Evolutionary conservation across 192 early-diverging fungal genomes (phyloP), one percentile per base, ranked within the genome.

Genomic region (Dispira simplex): DNA sequence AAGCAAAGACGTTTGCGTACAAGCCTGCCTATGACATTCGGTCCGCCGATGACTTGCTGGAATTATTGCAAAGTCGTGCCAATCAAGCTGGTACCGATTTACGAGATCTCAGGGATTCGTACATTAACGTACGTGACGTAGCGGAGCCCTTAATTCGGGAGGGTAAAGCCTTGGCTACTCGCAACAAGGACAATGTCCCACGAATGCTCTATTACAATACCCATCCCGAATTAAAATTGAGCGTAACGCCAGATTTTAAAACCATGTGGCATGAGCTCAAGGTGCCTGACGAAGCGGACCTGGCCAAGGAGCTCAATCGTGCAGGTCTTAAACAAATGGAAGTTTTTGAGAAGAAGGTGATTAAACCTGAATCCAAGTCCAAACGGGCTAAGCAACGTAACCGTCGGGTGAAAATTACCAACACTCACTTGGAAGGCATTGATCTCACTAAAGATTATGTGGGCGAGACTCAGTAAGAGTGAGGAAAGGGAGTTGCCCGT

Each of bases 401-500:
- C 65, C 72, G 88, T 32, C 87, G 81, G 63, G 81, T 84, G 53
- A 86, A 88, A 66, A 85, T 89, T 63, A 87, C 83, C 3, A 90
- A 90, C 64, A 89, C 85, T 27, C 89, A 90, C 68, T 75, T 90
- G 73, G 74, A 75, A 39, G 81, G 77, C 45, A 76, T 89, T 44
- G 85, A 89, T 75, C 67, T 90, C 10, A 85, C 88, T 11, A 86
- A 84, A 68, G 85, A 87, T 68, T 85, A 83, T 65, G 78, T 79
- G 10, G 66, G 64, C 12, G 70, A 64, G 0, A 44, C 53, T 28
- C 67, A 53, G 16, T 72, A 68, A 53, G 51, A 39, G 6, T 6
- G n/a, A n/a, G 32, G 6, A 39, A 6, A 39, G 32, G 6, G 32
- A 1, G 32, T 6, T 1, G 6, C 6, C 1, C 32, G 6, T 39